Conservation (phyloP, 2,329 filamentous ascomycete genomes). For the Cladosporium halotolerans region DNA sequence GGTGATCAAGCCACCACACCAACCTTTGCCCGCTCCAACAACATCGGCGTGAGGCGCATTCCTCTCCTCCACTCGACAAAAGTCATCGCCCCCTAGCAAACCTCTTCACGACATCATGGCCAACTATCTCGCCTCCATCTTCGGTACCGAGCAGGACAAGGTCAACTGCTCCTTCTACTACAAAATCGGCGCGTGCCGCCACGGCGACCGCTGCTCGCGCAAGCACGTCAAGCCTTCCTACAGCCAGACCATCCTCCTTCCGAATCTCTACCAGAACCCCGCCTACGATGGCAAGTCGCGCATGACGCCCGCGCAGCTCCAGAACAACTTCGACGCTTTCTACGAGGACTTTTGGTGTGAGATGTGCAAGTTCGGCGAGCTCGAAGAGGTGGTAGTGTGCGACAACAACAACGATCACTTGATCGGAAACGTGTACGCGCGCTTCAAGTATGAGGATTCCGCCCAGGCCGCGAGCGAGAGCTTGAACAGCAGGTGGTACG, state of each 20-base stretch:
- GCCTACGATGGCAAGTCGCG: constrained; percentile 74
- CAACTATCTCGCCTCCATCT: constrained; percentile 98
- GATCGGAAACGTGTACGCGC: constrained; percentile 97
- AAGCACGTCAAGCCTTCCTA: constrained; percentile 99
- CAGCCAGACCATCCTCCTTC: constrained; percentile 93
- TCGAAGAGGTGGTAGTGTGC: constrained; percentile 96
- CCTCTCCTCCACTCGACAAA: not conserved
- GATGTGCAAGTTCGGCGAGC: constrained; percentile 96
- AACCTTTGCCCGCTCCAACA: no score
- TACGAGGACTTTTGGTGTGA: constrained; percentile 99
- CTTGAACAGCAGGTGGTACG: constrained; percentile 94
- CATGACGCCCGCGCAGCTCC: constrained; percentile 95
- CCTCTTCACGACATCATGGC: constrained; percentile 58
- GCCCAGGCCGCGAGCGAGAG: constrained; percentile 91
- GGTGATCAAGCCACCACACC: no score
- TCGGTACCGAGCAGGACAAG: constrained; percentile 98
- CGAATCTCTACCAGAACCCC: constrained; percentile 98
- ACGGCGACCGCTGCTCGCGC: constrained; percentile 94
- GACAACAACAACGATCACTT: constrained; percentile 99
- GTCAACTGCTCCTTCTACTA: constrained; percentile 99
- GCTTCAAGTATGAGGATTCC: constrained; percentile 99
- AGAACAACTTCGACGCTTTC: constrained; percentile 99
- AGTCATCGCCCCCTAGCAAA: not conserved
- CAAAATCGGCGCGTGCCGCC: constrained; percentile 98
- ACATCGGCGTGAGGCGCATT: not conserved